phyloP scores from a whole-genome alignment of 2,329 filamentous ascomycete genomes.

The Xylariaceae sp. region DNA sequence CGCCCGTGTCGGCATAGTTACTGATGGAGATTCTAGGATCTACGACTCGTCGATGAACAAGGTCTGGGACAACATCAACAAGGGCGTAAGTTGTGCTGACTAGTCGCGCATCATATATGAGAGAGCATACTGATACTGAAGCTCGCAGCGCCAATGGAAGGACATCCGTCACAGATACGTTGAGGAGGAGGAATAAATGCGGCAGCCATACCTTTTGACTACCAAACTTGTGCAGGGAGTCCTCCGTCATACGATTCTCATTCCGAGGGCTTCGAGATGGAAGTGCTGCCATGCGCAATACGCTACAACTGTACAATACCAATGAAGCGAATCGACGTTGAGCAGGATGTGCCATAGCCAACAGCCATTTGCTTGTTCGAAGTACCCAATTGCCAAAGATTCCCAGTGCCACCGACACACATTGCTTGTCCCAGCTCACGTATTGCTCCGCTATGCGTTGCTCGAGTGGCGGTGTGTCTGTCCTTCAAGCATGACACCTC shows the following conservation, averaged over 20 bases:
- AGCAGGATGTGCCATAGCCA: conserved; percentile 7
- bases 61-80: conserved; percentile 88
- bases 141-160: conserved; percentile 91
- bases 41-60: conserved; percentile 79
- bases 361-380: conserved; percentile 8
- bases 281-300: conserved; percentile 4
- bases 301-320: conserved; percentile 20
- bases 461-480: neutral
- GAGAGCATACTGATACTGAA: conserved; percentile 30
- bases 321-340: conserved; percentile 9
- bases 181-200: conserved; percentile 49
- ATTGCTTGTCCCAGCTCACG: conserved; percentile 1
- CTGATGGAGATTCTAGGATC: conserved; percentile 51
- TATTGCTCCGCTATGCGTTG: neutral
- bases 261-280: neutral
- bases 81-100: conserved; percentile 63
- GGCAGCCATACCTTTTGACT: conserved; percentile 7
- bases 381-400: conserved; percentile 1
- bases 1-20: conserved; percentile 10
- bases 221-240: conserved; percentile 3
- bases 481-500: neutral
- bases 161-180: conserved; percentile 92
- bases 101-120: neutral
- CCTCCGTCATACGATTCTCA: neutral
- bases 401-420: neutral